Evolutionary conservation across 208 protist species (phyloP).

Genomic region (Trypanosoma brucei): DNA sequence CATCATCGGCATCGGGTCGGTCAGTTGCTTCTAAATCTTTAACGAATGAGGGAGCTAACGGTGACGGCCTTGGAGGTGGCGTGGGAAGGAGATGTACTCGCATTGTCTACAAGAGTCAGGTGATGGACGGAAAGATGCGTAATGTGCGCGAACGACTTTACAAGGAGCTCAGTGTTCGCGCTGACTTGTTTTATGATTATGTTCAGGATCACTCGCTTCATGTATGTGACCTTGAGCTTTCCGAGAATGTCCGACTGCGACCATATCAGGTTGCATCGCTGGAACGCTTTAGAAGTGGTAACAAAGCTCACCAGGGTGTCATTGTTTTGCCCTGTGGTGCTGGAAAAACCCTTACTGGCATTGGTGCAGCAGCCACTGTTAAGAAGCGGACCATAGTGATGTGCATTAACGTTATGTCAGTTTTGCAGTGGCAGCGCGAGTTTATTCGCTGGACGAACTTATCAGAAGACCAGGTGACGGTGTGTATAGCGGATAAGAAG

Average conservation of each 20-base stretch:
- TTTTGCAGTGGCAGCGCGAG: constrained; percentile 96
- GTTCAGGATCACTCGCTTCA: constrained; percentile 57
- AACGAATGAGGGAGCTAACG: background rate
- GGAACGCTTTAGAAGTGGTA: constrained; percentile 74
- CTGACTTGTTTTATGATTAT: constrained; percentile 87
- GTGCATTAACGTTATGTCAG: constrained; percentile 94
- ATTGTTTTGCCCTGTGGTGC: constrained; percentile 99
- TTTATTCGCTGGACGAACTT: constrained; percentile 92
- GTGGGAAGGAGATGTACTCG: constrained; percentile 14
- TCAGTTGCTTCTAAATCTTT: background rate
- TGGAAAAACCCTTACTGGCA: constrained; percentile 99
- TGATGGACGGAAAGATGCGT: constrained; percentile 60
- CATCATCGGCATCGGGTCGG: background rate
- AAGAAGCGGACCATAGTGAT: constrained; percentile 94
- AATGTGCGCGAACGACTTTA: constrained; percentile 75
- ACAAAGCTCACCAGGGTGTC: constrained; percentile 92
- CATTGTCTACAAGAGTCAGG: constrained; percentile 78
- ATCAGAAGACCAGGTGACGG: constrained; percentile 56
- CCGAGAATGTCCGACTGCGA: constrained; percentile 63
- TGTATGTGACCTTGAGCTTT: constrained; percentile 53
- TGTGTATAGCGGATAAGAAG: constrained; percentile 80
- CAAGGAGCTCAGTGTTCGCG: constrained; percentile 63
- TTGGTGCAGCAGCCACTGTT: constrained; percentile 92
- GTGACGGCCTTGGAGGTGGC: background rate
- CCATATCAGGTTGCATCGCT: constrained; percentile 84